Evolutionary conservation across 805 yeast genomes (phyloP).

Genomic region (Pichia occidentalis): DNA sequence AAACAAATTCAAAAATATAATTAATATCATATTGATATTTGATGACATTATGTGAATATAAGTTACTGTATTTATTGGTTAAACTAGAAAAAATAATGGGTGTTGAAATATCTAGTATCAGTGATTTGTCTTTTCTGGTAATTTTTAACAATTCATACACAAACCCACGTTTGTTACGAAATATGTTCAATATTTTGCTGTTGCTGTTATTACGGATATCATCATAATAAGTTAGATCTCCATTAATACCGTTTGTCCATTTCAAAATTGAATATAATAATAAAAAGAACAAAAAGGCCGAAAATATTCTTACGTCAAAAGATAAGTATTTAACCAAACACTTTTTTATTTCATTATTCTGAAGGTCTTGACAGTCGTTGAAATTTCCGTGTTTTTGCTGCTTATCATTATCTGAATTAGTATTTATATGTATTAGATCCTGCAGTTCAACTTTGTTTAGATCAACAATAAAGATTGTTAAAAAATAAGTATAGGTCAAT

Average conservation of each 20-base stretch:
- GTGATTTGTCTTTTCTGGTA: not conserved
- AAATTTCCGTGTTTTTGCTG: not conserved
- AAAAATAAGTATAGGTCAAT: slow-evolving; percentile 56
- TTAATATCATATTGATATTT: slow-evolving; percentile 42
- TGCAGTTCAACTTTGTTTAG: slow-evolving; percentile 54
- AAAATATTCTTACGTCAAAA: too few species aligned
- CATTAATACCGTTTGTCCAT: slow-evolving; percentile 4
- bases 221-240: not conserved
- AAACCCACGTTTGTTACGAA: slow-evolving; percentile 26
- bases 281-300: not conserved
- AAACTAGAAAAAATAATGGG: slow-evolving; percentile 2
- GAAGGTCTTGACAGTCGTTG: too few species aligned
- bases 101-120: slow-evolving; percentile 1
- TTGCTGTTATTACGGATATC: not conserved
- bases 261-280: not conserved
- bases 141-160: slow-evolving; percentile 22
- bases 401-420: not conserved
- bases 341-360: too few species aligned
- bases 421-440: slow-evolving; percentile 36
- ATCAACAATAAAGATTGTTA: slow-evolving; percentile 64
- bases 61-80: slow-evolving; percentile 6
- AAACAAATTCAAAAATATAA: slow-evolving; percentile 49
- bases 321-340: too few species aligned
- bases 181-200: slow-evolving; percentile 16
- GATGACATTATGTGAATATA: too few species aligned